These are phyloP conservation scores for Corymbia maculata DNA, from an alignment of 345 rosid species.

Conservation along the genomic window DNA sequence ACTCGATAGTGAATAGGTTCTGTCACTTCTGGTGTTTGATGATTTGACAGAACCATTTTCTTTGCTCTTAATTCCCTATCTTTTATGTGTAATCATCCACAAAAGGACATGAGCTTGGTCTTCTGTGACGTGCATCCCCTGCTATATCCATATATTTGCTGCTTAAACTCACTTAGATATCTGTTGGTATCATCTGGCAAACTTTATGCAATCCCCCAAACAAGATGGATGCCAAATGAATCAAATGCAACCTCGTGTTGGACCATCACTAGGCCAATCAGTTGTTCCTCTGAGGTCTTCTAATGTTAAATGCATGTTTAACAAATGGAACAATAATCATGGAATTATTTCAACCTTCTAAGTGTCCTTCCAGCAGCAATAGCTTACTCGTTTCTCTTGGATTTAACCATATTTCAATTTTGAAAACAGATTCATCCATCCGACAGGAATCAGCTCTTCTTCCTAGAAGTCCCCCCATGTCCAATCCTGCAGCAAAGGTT, in stretches of 20 bases:
- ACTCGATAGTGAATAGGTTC: background rate
- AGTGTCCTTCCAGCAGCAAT: background rate
- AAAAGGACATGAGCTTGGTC: background rate
- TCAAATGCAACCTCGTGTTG: background rate
- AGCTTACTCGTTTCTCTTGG: background rate
- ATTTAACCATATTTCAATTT: background rate
- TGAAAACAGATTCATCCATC: conserved; percentile 15
- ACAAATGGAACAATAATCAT: background rate
- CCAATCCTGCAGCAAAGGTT: conserved; percentile 5
- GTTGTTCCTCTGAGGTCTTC: background rate
- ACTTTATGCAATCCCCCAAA: background rate
- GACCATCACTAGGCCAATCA: background rate
- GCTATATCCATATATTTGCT: background rate
- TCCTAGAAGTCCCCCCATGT: background rate
- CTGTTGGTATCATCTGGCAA: background rate
- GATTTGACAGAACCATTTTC: background rate
- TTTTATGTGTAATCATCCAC: background rate
- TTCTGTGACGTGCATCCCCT: background rate
- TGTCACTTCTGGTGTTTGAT: background rate
- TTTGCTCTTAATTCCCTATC: background rate
- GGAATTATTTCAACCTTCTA: background rate
- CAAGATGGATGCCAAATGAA: background rate
- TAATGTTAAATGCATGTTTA: background rate
- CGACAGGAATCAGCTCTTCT: conserved; percentile 3
- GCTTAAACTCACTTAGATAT: background rate